Conservation (phyloP, 768 basidiomycete species). For the Boletus rubroflammeus region DNA sequence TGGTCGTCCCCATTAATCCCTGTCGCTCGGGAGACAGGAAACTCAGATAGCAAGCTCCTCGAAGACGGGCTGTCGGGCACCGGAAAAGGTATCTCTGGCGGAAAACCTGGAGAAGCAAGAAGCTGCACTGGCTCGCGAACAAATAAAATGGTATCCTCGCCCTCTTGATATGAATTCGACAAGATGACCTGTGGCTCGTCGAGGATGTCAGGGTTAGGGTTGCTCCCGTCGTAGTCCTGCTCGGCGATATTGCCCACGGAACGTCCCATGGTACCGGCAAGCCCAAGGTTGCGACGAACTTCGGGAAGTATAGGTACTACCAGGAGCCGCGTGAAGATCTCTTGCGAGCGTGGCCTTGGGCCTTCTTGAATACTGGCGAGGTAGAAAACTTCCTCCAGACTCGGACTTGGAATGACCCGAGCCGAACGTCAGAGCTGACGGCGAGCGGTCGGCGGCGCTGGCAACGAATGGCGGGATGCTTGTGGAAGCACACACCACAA, state of each 20-base stretch:
- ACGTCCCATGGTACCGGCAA: conserved; percentile 65
- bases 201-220: conserved; percentile 78
- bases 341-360: too few relatives aligned
- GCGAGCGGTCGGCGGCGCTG: conserved; percentile 19
- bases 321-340: conserved; percentile 5
- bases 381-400: conserved; percentile 17
- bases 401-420: conserved; percentile 31
- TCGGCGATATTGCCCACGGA: conserved; percentile 47
- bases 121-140: neutral
- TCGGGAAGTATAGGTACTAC: conserved; percentile 43
- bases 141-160: conserved; percentile 40
- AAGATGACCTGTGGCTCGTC: conserved; percentile 68
- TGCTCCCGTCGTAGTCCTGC: conserved; percentile 47
- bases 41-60: too few relatives aligned
- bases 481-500: conserved; percentile 24
- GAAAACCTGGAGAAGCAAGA: conserved; percentile 19
- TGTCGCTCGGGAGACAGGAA: too few relatives aligned
- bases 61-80: too few relatives aligned
- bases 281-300: conserved; percentile 53
- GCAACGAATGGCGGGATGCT: conserved; percentile 26
- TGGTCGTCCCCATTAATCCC: too few relatives aligned
- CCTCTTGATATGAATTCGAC: conserved; percentile 36
- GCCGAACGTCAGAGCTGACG: conserved; percentile 38
- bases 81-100: too few relatives aligned
- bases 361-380: conserved; percentile 34